Percentiles rank a stretch among this genome's conserved stretches.
Conservation (phyloP, 345 rosid genomes). For the Eucalyptus microcorys region DNA sequence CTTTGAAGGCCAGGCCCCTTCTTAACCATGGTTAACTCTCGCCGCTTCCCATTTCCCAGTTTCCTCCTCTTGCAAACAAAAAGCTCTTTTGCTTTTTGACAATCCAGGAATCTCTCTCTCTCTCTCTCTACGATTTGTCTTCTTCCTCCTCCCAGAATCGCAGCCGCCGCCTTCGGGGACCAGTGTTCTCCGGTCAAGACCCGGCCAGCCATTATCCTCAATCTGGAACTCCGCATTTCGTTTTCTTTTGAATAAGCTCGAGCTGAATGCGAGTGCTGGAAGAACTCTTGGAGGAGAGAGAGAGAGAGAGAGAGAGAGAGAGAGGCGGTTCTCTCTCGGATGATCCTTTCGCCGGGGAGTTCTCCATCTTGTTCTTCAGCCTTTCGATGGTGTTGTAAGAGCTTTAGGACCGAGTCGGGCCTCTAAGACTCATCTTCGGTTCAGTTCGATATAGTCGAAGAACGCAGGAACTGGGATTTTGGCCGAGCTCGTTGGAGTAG, state of each 20-base stretch:
- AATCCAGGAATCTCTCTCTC: not conserved
- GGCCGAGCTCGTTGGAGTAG: not conserved
- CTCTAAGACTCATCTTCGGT: not conserved
- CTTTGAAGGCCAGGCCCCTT: not conserved
- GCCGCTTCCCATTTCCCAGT: constrained; percentile 1
- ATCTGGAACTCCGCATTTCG: not conserved
- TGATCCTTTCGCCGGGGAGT: not conserved
- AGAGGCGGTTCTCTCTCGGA: not conserved
- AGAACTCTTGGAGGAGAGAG: not conserved
- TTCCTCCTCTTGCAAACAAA: not conserved
- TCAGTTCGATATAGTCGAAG: not conserved
- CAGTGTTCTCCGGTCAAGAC: not conserved
- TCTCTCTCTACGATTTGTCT: not conserved
- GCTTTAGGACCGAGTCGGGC: not conserved
- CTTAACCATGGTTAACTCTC: constrained; percentile 2
- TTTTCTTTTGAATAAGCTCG: not conserved
- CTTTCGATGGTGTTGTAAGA: not conserved
- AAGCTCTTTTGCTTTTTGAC: not conserved
- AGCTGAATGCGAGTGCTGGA: not conserved
- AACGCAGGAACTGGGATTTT: not conserved
- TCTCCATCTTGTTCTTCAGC: not conserved
- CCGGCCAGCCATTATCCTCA: not conserved
- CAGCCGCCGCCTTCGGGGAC: not conserved
- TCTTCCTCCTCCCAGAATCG: not conserved
- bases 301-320: not conserved